Conservation (phyloP, 2,329 filamentous ascomycete species). For the Corinectria fuckeliana region DNA sequence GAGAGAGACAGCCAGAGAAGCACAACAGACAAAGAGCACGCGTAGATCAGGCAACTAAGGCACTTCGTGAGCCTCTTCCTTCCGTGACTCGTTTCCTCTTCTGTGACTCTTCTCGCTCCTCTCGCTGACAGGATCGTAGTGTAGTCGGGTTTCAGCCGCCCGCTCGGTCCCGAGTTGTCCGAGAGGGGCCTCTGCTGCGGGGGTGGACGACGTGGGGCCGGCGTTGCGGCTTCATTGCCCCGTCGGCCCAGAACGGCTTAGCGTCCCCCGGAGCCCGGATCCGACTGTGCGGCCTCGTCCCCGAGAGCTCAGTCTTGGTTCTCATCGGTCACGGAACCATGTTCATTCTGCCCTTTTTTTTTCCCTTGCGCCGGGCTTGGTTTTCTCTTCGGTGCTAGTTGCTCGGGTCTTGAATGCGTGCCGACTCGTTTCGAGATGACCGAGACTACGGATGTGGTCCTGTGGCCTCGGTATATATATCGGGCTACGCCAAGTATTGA, state of each 20-base stretch:
- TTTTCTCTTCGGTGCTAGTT: no score
- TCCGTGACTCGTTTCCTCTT: no score
- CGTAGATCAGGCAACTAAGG: neutral
- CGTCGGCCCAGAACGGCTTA: slow-evolving; percentile 26
- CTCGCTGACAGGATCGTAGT: neutral
- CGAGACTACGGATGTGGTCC: no score
- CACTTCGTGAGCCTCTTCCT: no score
- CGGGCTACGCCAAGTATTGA: slow-evolving; percentile 5
- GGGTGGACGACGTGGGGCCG: neutral
- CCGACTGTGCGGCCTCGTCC: slow-evolving; percentile 23
- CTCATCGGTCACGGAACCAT: neutral
- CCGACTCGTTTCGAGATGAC: neutral
- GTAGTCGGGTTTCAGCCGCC: neutral
- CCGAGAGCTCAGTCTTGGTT: slow-evolving; percentile 10
- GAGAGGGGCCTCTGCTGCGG: neutral
- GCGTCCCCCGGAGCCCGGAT: slow-evolving; percentile 27
- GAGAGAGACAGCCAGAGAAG: neutral
- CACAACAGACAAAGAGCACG: no score
- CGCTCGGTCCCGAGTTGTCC: slow-evolving; percentile 19
- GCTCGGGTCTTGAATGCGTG: no score
- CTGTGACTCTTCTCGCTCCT: neutral
- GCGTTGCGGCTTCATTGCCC: neutral
- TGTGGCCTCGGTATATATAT: neutral
- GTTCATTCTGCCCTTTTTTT: neutral
- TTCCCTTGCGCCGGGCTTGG: no score